Evolutionary conservation across 1,139 yeast genomes (phyloP).

Genomic region (Tardiomyces blankii): DNA sequence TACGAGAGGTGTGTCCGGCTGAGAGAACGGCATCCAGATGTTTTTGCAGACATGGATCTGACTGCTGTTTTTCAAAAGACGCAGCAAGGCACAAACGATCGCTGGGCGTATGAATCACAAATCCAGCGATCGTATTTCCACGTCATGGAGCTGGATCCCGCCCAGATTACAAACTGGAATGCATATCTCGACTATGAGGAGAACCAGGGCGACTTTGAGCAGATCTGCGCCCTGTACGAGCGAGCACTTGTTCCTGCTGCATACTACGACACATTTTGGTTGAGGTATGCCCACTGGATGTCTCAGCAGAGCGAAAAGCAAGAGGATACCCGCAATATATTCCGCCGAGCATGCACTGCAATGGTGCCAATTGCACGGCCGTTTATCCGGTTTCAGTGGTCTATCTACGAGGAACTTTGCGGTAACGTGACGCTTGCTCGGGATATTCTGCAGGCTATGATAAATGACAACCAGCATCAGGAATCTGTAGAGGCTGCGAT

Average conservation of each 20-base stretch:
- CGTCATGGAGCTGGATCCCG: conserved; percentile 33
- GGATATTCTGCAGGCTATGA: conserved; percentile 17
- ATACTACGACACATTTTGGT: conserved; percentile 45
- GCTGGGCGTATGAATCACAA: conserved; percentile 56
- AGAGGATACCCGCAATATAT: conserved; percentile 21
- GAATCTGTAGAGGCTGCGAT: conserved; percentile 3
- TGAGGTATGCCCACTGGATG: conserved; percentile 43
- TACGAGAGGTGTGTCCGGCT: conserved; percentile 19
- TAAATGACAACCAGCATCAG: conserved; percentile 5
- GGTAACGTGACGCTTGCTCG: conserved; percentile 21
- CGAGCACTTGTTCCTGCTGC: conserved; percentile 34
- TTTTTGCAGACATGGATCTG: conserved; percentile 14
- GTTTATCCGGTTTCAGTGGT: conserved; percentile 23
- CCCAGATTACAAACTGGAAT: conserved; percentile 51
- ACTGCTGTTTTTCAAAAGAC: conserved; percentile 46
- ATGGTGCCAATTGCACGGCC: conserved; percentile 26
- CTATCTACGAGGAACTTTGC: conserved; percentile 24
- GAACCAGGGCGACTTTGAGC: conserved; percentile 18
- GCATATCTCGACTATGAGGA: conserved; percentile 51
- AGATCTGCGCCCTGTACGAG: conserved; percentile 39
- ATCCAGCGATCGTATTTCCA: conserved; percentile 42
- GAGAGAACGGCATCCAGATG: conserved; percentile 10
- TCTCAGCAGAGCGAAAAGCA: conserved; percentile 1
- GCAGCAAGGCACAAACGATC: conserved; percentile 47
- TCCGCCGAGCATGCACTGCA: conserved; percentile 21